These are phyloP conservation scores for Suhomyces taliae DNA, from an alignment of 1,139 yeast genomes.

Conservation along the genomic window DNA sequence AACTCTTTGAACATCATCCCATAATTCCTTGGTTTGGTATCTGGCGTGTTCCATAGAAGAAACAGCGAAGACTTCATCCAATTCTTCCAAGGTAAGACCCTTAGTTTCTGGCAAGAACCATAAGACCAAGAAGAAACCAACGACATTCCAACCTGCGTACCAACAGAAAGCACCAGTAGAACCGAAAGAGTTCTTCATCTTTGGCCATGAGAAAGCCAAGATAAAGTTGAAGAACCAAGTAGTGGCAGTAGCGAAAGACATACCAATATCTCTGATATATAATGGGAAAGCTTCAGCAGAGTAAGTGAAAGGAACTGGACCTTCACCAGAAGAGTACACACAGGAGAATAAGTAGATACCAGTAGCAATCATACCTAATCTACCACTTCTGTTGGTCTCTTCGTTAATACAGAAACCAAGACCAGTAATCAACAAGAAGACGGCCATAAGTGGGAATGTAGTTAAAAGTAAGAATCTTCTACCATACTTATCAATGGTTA, in stretches of 20 bases:
- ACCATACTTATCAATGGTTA: conserved; percentile 78
- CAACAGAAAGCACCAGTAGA: conserved; percentile 87
- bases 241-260: conserved; percentile 84
- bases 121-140: conserved; percentile 68
- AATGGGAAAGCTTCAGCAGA: conserved; percentile 87
- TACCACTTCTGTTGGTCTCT: conserved; percentile 40
- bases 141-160: conserved; percentile 84
- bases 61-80: conserved; percentile 67
- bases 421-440: conserved; percentile 69
- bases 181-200: conserved; percentile 61
- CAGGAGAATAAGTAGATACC: conserved; percentile 75
- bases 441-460: conserved; percentile 75
- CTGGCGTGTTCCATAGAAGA: conserved; percentile 53
- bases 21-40: conserved; percentile 50
- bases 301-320: conserved; percentile 88
- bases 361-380: conserved; percentile 62
- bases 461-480: conserved; percentile 67
- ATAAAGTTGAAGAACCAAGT: conserved; percentile 85
- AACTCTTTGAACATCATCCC: conserved; percentile 44
- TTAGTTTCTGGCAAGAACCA: conserved; percentile 73
- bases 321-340: conserved; percentile 82
- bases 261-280: conserved; percentile 81
- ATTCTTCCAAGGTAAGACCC: conserved; percentile 66
- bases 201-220: conserved; percentile 82
- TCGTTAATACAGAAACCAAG: conserved; percentile 68